phyloP scores from a whole-genome alignment of 2,329 filamentous ascomycete genomes.

The Beauveria sp. region DNA sequence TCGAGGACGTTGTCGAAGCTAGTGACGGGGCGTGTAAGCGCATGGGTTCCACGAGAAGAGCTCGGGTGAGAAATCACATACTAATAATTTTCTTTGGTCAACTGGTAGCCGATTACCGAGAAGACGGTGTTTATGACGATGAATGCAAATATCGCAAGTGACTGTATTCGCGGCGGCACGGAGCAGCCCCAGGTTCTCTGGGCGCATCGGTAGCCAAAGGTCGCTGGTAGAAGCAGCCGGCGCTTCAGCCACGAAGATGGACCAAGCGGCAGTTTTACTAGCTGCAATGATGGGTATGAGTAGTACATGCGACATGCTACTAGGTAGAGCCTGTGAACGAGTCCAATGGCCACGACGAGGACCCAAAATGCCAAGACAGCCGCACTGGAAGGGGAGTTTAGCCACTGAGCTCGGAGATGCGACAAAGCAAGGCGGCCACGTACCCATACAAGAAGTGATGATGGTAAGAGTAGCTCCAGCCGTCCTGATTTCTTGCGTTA shows the following conservation, averaged over 20 bases:
- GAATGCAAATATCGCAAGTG: slow-evolving; percentile 30
- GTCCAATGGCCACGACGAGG: background rate
- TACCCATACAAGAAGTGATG: slow-evolving; percentile 6
- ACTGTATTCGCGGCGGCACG: slow-evolving; percentile 35
- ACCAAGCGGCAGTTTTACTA: background rate
- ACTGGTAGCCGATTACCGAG: background rate
- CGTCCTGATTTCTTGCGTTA: background rate
- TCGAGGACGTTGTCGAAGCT: background rate
- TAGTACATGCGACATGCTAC: background rate
- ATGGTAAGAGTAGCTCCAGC: background rate
- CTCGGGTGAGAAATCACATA: too few species aligned
- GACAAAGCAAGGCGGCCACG: background rate
- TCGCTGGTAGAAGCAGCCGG: slow-evolving; percentile 30
- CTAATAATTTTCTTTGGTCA: background rate
- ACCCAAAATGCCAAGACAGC: background rate
- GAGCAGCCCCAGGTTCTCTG: slow-evolving; percentile 38
- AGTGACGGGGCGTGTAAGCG: background rate
- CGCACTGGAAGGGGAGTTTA: background rate
- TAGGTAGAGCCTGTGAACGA: background rate
- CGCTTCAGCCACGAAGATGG: slow-evolving; percentile 23
- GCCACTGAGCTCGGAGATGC: background rate
- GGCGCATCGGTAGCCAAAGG: slow-evolving; percentile 35
- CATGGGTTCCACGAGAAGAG: too few species aligned
- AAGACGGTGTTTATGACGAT: slow-evolving; percentile 12
- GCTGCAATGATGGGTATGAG: background rate